Conservation (phyloP, 352 stramenopile genomes). For the Globisporangium barbulae region DNA sequence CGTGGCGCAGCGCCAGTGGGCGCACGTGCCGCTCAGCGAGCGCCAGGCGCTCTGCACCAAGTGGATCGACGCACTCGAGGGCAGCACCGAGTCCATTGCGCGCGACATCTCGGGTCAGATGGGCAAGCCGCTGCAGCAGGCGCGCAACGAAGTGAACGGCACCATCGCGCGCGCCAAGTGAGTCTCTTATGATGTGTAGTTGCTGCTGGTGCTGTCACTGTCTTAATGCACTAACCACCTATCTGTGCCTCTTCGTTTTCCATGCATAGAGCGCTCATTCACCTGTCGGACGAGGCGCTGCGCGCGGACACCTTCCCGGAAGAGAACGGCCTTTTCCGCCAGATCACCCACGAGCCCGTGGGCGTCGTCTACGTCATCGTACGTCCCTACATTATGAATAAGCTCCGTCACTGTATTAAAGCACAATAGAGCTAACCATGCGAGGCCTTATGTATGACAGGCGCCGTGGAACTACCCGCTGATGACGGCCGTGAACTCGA, state of each 20-base stretch:
- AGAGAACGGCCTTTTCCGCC: slow-evolving; percentile 63
- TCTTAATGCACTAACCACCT: not conserved
- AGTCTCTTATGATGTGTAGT: not conserved
- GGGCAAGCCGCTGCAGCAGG: slow-evolving; percentile 78
- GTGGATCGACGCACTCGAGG: slow-evolving; percentile 59
- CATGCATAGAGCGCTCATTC: slow-evolving; percentile 49
- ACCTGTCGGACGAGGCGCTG: slow-evolving; percentile 65
- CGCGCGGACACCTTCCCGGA: slow-evolving; percentile 58
- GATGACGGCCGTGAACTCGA: slow-evolving; percentile 85
- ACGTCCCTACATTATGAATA: slow-evolving; percentile 11
- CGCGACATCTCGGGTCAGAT: slow-evolving; percentile 81
- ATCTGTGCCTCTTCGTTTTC: not conserved
- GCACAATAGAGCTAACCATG: not conserved
- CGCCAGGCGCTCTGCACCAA: slow-evolving; percentile 61
- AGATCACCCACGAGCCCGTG: slow-evolving; percentile 81
- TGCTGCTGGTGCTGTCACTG: not conserved
- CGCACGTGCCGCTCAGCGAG: slow-evolving; percentile 47
- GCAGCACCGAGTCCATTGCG: slow-evolving; percentile 55
- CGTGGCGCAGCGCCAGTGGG: slow-evolving; percentile 57
- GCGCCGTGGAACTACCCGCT: slow-evolving; percentile 86
- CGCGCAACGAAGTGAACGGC: slow-evolving; percentile 70
- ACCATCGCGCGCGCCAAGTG: slow-evolving; percentile 67
- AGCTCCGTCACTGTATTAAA: not conserved
- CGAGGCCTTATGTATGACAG: slow-evolving; percentile 16
- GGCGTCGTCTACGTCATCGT: slow-evolving; percentile 84